These are phyloP conservation scores for Penicillium maclennaniae DNA, from an alignment of 495 filamentous ascomycete species.

Conservation along the genomic window DNA sequence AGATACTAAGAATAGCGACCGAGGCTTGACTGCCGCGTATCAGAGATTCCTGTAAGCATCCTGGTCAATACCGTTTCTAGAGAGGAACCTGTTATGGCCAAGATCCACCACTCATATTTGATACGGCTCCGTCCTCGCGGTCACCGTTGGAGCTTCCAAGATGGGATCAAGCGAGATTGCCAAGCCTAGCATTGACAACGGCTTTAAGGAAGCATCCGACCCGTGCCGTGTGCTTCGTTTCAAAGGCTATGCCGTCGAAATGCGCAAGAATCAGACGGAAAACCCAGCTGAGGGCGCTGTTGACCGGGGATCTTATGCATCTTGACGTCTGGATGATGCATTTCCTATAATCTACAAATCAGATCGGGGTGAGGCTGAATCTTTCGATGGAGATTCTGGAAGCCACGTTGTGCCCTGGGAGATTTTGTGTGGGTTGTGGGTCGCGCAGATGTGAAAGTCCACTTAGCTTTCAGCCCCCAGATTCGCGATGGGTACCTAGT, in stretches of 20 bases:
- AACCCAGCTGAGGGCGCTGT: not conserved
- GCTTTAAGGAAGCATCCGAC: conserved; percentile 8
- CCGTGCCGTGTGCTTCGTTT: conserved; percentile 12
- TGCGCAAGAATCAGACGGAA: not conserved
- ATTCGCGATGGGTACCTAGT: conserved; percentile 10
- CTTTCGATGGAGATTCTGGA: conserved; percentile 19
- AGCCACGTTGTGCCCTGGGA: conserved; percentile 21
- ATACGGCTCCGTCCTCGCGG: not conserved
- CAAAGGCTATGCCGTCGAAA: not conserved
- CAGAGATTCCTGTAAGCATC: not conserved
- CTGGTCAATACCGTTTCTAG: conserved; percentile 3
- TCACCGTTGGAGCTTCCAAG: not conserved
- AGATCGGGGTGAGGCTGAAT: conserved; percentile 4
- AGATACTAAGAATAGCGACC: conserved; percentile 18
- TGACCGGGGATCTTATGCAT: not conserved
- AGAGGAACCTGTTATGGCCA: not conserved
- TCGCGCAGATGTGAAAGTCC: not conserved
- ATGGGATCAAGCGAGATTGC: conserved; percentile 1
- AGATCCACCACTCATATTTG: not conserved
- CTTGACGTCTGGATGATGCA: conserved; percentile 2
- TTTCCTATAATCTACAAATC: conserved; percentile 9
- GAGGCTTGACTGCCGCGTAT: not conserved
- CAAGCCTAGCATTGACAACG: conserved; percentile 9
- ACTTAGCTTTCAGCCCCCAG: conserved; percentile 16
- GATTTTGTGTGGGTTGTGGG: conserved; percentile 5